These are phyloP conservation scores for Narthecium ossifragum DNA, from an alignment of 106 monocot genomes.

Conservation along the genomic window DNA sequence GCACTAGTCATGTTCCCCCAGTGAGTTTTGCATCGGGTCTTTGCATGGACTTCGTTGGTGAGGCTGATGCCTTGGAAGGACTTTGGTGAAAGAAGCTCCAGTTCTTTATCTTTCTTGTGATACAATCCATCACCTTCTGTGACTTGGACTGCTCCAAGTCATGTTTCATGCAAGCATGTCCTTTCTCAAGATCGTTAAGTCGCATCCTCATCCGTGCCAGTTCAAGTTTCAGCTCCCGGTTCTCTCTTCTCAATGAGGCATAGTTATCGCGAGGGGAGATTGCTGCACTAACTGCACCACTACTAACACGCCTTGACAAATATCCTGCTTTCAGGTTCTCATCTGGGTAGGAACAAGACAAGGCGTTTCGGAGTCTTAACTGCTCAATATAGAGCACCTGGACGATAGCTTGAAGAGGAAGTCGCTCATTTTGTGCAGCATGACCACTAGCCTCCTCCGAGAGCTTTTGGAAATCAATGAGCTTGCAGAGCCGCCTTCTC, in stretches of 20 bases:
- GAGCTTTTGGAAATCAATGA: conserved; percentile 51
- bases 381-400: conserved; percentile 58
- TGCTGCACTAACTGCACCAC: conserved; percentile 11
- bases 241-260: conserved; percentile 49
- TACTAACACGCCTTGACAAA: conserved; percentile 14
- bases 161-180: conserved; percentile 42
- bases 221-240: conserved; percentile 60
- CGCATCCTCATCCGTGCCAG: conserved; percentile 45
- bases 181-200: conserved; percentile 63
- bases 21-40: too few relatives aligned
- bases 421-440: conserved; percentile 56
- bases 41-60: too few relatives aligned
- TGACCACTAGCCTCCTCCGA: conserved; percentile 45
- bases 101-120: too few relatives aligned
- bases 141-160: too few relatives aligned
- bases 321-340: conserved; percentile 20
- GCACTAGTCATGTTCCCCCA: too few relatives aligned
- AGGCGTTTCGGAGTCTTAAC: conserved; percentile 25
- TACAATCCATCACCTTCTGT: too few relatives aligned
- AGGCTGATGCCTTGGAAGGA: too few relatives aligned
- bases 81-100: too few relatives aligned
- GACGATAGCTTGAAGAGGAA: conserved; percentile 40
- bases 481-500: conserved; percentile 38
- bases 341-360: conserved; percentile 20
- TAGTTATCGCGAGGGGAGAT: conserved; percentile 42